Conservation (phyloP, 106 monocot species). For the Agapanthus africanus region DNA sequence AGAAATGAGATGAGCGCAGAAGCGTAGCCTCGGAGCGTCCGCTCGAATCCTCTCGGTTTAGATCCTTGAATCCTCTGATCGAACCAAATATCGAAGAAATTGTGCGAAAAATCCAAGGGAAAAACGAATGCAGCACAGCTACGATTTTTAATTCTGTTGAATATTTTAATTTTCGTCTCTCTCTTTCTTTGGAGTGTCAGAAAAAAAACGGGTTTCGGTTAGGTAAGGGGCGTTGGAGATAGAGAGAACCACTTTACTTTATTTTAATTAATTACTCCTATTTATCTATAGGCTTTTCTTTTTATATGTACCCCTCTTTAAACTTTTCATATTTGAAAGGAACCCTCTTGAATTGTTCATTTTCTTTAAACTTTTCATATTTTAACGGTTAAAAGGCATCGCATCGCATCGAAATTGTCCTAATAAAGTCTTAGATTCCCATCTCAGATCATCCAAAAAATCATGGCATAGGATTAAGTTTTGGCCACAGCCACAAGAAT, state of each 20-base stretch:
- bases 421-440: too few relatives aligned
- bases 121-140: neutral
- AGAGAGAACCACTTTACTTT: neutral
- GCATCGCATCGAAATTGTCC: too few relatives aligned
- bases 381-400: too few relatives aligned
- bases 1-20: neutral
- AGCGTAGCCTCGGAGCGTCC: neutral
- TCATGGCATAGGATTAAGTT: too few relatives aligned
- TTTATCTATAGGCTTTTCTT: too few relatives aligned
- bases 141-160: neutral
- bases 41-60: neutral
- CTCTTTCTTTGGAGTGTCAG: neutral
- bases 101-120: neutral
- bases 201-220: neutral
- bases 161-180: neutral
- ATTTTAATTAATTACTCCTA: too few relatives aligned
- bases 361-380: too few relatives aligned
- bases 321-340: too few relatives aligned
- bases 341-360: too few relatives aligned
- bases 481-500: too few relatives aligned
- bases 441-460: too few relatives aligned
- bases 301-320: too few relatives aligned
- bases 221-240: neutral
- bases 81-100: neutral
- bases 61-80: slow-evolving; percentile 5